Base-by-base conservation (phyloP, 2,329 filamentous ascomycete genomes). In the Trichophaea hybrida region DNA sequence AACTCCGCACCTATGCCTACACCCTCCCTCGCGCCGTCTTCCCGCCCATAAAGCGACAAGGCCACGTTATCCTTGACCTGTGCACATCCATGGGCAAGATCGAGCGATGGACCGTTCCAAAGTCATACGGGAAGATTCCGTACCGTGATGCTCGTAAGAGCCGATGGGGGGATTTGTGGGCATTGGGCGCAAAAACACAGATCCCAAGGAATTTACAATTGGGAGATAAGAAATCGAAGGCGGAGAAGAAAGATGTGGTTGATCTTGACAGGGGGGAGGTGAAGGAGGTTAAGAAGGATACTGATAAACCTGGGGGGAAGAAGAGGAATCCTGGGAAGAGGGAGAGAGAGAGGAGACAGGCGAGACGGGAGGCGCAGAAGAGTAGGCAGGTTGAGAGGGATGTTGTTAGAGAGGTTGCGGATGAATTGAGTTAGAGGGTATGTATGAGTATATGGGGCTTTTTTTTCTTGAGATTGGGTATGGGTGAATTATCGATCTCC, bases 91-190 rank as follows among this genome's bases (percentile, higher is more conserved):
- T 81, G 0, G 93, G 87, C 35, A 82, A 80, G 46, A 82, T 96
- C 37, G 91, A 98, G 75, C 86, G 93, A 58, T 98, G 93, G 93
- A 93, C 85, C 0, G 84, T 98, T 0, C 87, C 91, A 1, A 83
- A 83, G 67, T 88, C 83, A 61, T 93, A 84, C 73, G 84, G 84
- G 71, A 83, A 80, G 67, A 82, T 85, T 68, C 89, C 89, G 0
- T 97, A 91, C 74, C 88, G 86, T 68, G 93, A 97, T 70, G 93
- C 93, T 38, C 82, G 93, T 63, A 98, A 98, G 74, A 80, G 85
- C 0, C 75, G 75, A 57, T 97, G 91, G 93, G 93, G 93, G 43
- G 93, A 97, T 71, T 76, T 97, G 7, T 98, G 93, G 93, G 89
- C 91, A 0, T 76, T 97, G 0, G 93, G 93, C 0, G 91, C 90